phyloP scores from a whole-genome alignment of 108 stramenopile genomes.

The Cyclotella baltica region DNA sequence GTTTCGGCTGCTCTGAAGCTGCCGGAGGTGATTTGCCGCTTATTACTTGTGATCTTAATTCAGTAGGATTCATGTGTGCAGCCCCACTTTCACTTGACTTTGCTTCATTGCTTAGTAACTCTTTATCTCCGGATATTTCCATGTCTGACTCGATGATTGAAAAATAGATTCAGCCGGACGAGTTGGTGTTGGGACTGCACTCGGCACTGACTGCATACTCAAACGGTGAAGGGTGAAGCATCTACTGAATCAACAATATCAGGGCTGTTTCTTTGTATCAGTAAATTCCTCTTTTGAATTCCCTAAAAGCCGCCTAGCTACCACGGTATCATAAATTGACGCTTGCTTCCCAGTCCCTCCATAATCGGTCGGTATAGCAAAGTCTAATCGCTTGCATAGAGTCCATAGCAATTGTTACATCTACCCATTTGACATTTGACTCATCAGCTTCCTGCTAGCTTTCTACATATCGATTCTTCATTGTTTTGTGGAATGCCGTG shows the following conservation, averaged over 20 bases:
- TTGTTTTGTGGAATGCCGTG: slow-evolving; percentile 42
- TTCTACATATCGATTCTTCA: slow-evolving; percentile 54
- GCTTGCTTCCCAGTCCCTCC: background rate
- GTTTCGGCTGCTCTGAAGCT: background rate
- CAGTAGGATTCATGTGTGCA: background rate
- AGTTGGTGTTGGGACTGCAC: slow-evolving; percentile 15
- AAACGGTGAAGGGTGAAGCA: background rate
- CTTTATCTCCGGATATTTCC: slow-evolving; percentile 39
- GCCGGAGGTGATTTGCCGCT: background rate
- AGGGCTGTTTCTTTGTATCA: background rate
- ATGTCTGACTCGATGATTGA: slow-evolving; percentile 45
- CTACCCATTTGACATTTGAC: slow-evolving; percentile 15
- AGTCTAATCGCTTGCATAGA: slow-evolving; percentile 54
- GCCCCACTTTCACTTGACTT: background rate
- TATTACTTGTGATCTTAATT: background rate
- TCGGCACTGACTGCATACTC: background rate
- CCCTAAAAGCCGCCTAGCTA: background rate
- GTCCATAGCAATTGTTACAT: slow-evolving; percentile 21
- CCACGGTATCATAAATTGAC: slow-evolving; percentile 32
- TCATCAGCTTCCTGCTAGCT: background rate
- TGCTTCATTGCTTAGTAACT: background rate
- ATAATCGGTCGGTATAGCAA: slow-evolving; percentile 38
- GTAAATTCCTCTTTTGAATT: background rate
- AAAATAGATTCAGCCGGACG: slow-evolving; percentile 43
- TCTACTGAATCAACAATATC: slow-evolving; percentile 4